Evolutionary conservation across 208 protist genomes (phyloP).

Genomic region (Acanthamoeba quina): DNA sequence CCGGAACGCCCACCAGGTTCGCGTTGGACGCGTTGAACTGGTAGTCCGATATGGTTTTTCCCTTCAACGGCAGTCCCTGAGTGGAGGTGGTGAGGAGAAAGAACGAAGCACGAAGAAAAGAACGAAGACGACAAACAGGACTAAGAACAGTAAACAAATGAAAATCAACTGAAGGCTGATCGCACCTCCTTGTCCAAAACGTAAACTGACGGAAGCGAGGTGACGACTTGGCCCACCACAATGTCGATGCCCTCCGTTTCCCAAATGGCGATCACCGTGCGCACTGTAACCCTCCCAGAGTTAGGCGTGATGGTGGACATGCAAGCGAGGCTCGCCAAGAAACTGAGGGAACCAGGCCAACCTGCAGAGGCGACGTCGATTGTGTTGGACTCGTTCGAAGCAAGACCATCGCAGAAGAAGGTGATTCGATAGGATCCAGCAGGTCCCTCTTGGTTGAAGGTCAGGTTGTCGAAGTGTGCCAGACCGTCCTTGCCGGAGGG

Average conservation of each 20-base stretch:
- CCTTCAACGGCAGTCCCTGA: slow-evolving; percentile 9
- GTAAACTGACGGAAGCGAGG: slow-evolving; percentile 11
- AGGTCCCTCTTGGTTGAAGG: slow-evolving; percentile 36
- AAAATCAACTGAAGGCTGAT: not conserved
- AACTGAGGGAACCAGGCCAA: too few relatives aligned
- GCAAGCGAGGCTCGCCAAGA: too few relatives aligned
- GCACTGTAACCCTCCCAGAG: not conserved
- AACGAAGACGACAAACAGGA: not conserved
- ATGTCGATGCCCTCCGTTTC: slow-evolving; percentile 35
- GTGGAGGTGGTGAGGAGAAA: too few relatives aligned
- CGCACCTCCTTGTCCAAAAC: slow-evolving; percentile 3
- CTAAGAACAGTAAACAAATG: not conserved
- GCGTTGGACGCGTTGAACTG: not conserved
- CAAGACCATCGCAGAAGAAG: slow-evolving; percentile 46
- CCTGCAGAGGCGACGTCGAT: slow-evolving; percentile 37
- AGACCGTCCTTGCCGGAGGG: not conserved
- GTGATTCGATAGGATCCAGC: not conserved
- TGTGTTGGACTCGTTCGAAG: not conserved
- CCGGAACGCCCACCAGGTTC: not conserved
- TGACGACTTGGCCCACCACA: not conserved
- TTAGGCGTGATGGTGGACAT: too few relatives aligned
- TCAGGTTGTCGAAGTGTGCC: not conserved
- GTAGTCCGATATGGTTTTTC: not conserved
- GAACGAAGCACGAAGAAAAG: too few relatives aligned
- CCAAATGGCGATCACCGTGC: slow-evolving; percentile 47